Conservation (phyloP, 805 yeast species). For the Monosporozyma aquatica region DNA sequence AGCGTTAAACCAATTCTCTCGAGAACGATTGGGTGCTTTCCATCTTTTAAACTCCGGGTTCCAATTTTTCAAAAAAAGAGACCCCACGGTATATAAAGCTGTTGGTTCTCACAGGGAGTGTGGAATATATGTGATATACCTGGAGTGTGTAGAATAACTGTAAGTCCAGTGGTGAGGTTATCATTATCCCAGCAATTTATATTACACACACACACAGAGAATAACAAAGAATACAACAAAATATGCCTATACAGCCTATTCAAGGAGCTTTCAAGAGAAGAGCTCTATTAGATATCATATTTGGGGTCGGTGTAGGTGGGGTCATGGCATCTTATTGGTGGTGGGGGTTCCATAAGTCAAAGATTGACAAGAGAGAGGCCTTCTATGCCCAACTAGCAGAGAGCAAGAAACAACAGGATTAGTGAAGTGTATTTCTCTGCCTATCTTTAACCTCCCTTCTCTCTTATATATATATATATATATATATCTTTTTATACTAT, state of each 20-base stretch:
- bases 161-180: not conserved
- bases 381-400: conserved; percentile 75
- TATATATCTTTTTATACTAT: too few species aligned
- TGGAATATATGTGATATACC: too few species aligned
- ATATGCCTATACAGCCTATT: conserved; percentile 69
- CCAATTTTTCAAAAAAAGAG: too few species aligned
- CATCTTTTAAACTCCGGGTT: too few species aligned
- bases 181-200: not conserved
- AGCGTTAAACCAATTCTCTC: not conserved
- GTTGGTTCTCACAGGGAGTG: too few species aligned
- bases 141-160: too few species aligned
- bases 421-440: too few species aligned
- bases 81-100: too few species aligned
- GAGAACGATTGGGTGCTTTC: conserved; percentile 1
- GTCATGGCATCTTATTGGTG: conserved; percentile 70
- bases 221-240: not conserved
- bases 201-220: not conserved
- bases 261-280: conserved; percentile 75
- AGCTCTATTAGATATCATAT: conserved; percentile 65
- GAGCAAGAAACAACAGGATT: conserved; percentile 40
- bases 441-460: conserved; percentile 13
- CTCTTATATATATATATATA: not conserved
- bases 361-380: conserved; percentile 69
- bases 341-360: conserved; percentile 72
- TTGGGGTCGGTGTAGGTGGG: conserved; percentile 58